Evolutionary conservation across 352 stramenopile genomes (phyloP).

Genomic region (Globisporangium viniferum): DNA sequence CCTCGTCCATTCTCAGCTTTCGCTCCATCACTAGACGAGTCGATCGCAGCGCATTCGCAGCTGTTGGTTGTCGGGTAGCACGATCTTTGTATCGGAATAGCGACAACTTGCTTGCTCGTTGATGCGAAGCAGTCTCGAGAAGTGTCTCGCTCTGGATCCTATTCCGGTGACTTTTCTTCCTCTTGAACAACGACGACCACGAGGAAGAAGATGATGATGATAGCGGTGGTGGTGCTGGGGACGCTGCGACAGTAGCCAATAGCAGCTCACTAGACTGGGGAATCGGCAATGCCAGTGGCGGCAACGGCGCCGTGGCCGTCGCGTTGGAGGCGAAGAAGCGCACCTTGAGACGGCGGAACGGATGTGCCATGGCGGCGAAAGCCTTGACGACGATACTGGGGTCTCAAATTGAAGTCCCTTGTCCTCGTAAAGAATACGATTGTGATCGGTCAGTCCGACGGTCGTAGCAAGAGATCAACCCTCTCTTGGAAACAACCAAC

Average conservation of each 20-base stretch:
- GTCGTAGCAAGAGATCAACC: neutral
- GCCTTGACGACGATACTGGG: too few species aligned
- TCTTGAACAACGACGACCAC: constrained; percentile 1
- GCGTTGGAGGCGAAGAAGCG: neutral
- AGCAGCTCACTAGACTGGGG: neutral
- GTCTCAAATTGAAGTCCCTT: too few species aligned
- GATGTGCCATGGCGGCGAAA: neutral
- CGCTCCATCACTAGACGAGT: neutral
- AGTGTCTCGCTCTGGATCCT: neutral
- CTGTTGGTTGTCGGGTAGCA: neutral
- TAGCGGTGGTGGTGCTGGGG: neutral
- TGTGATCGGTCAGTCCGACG: neutral
- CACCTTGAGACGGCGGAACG: neutral
- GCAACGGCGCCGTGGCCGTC: too few species aligned
- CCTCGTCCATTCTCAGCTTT: neutral
- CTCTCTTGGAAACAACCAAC: neutral
- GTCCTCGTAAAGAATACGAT: neutral
- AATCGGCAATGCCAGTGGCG: too few species aligned
- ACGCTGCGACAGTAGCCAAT: too few species aligned
- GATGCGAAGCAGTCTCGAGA: neutral
- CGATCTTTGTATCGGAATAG: neutral
- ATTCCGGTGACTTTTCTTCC: neutral
- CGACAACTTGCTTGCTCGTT: neutral
- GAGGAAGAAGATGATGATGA: neutral
- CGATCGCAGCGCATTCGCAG: neutral